Conservation (phyloP, 257 asterid species). For the Fraxinus pennsylvanica region DNA sequence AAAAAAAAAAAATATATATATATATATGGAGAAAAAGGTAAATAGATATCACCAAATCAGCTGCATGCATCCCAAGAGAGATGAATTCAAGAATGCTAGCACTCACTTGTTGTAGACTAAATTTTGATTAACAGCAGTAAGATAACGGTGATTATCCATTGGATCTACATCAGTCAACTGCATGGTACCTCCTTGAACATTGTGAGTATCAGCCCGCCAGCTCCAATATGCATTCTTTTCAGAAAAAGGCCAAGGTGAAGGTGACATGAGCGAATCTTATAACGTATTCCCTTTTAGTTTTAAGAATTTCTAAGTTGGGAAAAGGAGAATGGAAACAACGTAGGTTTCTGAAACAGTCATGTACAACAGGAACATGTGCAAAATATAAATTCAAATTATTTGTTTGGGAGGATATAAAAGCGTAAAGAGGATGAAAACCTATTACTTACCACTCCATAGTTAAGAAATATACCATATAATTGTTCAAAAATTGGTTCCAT, state of each 20-base stretch:
- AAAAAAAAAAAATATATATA: background rate
- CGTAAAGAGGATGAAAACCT: background rate
- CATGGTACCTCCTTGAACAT: conserved; percentile 13
- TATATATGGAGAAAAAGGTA: background rate
- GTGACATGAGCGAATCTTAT: background rate
- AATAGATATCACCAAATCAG: background rate
- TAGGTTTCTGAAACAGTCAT: background rate
- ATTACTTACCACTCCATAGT: conserved; percentile 53
- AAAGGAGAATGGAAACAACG: background rate
- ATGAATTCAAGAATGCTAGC: background rate
- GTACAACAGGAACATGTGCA: background rate
- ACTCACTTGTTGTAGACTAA: conserved; percentile 40
- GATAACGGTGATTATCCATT: conserved; percentile 35
- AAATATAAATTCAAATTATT: background rate
- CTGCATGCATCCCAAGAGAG: background rate
- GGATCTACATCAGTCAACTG: conserved; percentile 9
- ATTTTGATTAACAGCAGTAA: conserved; percentile 35
- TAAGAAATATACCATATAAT: conserved; percentile 36
- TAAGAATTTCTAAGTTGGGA: conserved; percentile 10
- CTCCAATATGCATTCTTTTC: conserved; percentile 55
- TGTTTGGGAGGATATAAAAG: background rate
- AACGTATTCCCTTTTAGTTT: background rate
- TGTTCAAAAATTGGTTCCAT: conserved; percentile 15
- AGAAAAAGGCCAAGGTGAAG: conserved; percentile 6
- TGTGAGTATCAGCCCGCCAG: conserved; percentile 23